A percentile compares a stretch with the other conserved stretches of the same genome.
phyloP scores from a whole-genome alignment of 352 stramenopile species.

The Plasmopara halstedii region DNA sequence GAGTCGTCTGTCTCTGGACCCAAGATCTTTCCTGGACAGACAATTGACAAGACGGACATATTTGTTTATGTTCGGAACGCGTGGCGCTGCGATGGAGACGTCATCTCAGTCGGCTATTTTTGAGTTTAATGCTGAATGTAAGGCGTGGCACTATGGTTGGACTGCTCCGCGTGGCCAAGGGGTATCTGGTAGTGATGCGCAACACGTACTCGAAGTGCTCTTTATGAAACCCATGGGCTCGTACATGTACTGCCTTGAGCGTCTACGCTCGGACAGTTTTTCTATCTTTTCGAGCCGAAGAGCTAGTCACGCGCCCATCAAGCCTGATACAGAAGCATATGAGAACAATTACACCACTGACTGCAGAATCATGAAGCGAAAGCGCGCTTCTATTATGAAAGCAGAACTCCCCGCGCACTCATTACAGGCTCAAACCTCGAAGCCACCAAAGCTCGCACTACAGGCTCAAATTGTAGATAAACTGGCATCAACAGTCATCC shows the following conservation, averaged over 20 bases:
- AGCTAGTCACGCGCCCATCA: conserved; percentile 51
- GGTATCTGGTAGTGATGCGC: conserved; percentile 63
- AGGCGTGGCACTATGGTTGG: conserved; percentile 87
- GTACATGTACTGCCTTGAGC: conserved; percentile 77
- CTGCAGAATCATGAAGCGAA: conserved; percentile 49
- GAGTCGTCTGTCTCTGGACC: conserved; percentile 60
- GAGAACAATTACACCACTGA: conserved; percentile 35
- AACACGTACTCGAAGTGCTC: conserved; percentile 70
- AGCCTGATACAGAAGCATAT: conserved; percentile 47
- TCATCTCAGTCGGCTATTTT: conserved; percentile 77
- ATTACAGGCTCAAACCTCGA: too few species aligned
- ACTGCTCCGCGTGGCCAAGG: conserved; percentile 67
- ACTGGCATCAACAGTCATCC: too few species aligned
- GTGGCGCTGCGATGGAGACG: conserved; percentile 70
- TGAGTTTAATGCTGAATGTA: conserved; percentile 84
- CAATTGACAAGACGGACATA: conserved; percentile 64
- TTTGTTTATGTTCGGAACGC: conserved; percentile 53
- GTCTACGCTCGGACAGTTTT: conserved; percentile 65
- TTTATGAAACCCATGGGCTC: conserved; percentile 82
- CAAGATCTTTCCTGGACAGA: conserved; percentile 68
- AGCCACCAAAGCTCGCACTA: too few species aligned
- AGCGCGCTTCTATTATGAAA: too few species aligned
- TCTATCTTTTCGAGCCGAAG: conserved; percentile 74
- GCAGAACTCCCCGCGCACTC: too few species aligned
- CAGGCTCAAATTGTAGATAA: too few species aligned